Conservation (phyloP, 352 stramenopile genomes). For the Phytophthora citrophthora region DNA sequence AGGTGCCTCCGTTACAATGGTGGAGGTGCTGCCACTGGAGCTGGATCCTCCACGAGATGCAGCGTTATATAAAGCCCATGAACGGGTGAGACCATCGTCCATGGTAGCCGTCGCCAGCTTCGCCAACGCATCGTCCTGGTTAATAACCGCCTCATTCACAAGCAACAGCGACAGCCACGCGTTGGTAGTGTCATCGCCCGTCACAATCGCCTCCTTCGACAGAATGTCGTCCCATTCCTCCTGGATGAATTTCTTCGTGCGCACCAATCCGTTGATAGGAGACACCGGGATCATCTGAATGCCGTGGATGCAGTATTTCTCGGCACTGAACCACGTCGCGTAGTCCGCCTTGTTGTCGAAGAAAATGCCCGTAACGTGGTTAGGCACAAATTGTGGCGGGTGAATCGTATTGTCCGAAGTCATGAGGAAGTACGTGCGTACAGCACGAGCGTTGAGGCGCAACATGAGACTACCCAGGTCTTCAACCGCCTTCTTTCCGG, state of each 20-base stretch:
- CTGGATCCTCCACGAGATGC: constrained; percentile 37
- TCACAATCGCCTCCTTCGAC: constrained; percentile 70
- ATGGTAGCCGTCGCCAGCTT: constrained; percentile 55
- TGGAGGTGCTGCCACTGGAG: constrained; percentile 20
- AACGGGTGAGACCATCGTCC: constrained; percentile 71
- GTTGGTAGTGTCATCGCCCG: constrained; percentile 48
- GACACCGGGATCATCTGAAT: constrained; percentile 86
- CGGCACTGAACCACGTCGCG: constrained; percentile 78
- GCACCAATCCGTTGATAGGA: constrained; percentile 74
- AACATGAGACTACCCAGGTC: constrained; percentile 80
- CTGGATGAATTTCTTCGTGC: constrained; percentile 64
- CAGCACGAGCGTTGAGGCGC: constrained; percentile 63
- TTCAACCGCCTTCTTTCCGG: constrained; percentile 61
- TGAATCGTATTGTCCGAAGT: constrained; percentile 70
- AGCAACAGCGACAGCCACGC: constrained; percentile 77
- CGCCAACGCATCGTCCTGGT: constrained; percentile 55
- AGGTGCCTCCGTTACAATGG: constrained; percentile 12
- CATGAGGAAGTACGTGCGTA: constrained; percentile 85
- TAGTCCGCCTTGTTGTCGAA: constrained; percentile 85
- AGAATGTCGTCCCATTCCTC: constrained; percentile 84
- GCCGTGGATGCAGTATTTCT: constrained; percentile 82
- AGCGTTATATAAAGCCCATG: constrained; percentile 79
- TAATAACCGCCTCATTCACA: constrained; percentile 72
- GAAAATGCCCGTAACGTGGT: constrained; percentile 83
- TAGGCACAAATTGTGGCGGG: constrained; percentile 64